Evolutionary conservation across 2,329 filamentous ascomycete genomes (phyloP), one percentile per base, ranked within the genome.

Genomic region (Microcyclospora tardicrescens): DNA sequence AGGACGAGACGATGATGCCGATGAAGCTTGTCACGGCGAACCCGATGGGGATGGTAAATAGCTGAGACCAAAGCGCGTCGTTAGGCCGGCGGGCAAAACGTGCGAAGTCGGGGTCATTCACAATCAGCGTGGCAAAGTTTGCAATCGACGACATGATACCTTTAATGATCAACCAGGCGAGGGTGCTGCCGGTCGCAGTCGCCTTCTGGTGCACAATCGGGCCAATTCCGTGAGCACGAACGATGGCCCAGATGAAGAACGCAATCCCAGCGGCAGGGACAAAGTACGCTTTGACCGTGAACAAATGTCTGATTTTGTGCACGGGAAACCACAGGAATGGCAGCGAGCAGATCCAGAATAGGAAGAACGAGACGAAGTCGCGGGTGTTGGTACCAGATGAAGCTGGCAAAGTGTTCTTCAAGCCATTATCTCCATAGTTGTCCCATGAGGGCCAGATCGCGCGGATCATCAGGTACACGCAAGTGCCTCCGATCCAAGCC

Each of bases 281-380:
- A 43, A 93, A 75, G 55, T 77, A 82, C 0, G 87, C 78, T 64
- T 95, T 95, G 55, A 84, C 81, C 0, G 86, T 94, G 63, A 94
- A 94, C n/a, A 94, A 67, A 58, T 94, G 86, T 34, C 86, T 77
- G 53, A 93, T 79, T 63, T 89, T 76, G 61, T 93, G 83, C 1
- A 93, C 84, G 0, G 84, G 85, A 49, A 91, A 87, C 79, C 82
- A 93, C 43, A 93, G 79, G 14, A 84, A 84, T 0, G 86, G 85
- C 1, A 93, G 67, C 2, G 81, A 87, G 45, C 72, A 66, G 2
- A 84, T 57, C 84, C 84, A 93, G 61, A 93, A 94, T 40, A 94
- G 65, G 65, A 93, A 81, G 64, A 93, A 94, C 10, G 81, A 83
- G 33, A 79, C 72, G 51, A 83, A 93, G 48, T 81, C 74, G 31